Conservation (phyloP, 768 basidiomycete genomes). For the Suillus lakei region DNA sequence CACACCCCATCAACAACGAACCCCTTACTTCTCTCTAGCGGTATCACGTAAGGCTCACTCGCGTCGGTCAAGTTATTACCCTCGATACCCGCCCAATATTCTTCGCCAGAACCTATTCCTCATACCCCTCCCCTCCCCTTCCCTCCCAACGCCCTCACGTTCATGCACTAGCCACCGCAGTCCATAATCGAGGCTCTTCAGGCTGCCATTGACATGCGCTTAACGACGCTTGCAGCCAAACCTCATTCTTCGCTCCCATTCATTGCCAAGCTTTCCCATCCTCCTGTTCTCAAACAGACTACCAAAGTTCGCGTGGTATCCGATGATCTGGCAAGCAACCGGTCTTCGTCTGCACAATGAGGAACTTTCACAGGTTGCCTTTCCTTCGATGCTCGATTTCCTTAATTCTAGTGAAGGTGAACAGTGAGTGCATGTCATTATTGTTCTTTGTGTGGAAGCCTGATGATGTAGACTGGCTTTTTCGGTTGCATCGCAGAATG, state of each 20-base stretch:
- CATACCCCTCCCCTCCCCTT: slow-evolving; percentile 19
- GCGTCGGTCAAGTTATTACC: slow-evolving; percentile 43
- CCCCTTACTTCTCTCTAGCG: slow-evolving; percentile 10
- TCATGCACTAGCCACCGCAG: slow-evolving; percentile 11
- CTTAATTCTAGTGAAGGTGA: slow-evolving; percentile 5
- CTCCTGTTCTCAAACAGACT: neutral
- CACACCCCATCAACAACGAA: slow-evolving; percentile 47
- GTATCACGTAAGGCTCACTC: slow-evolving; percentile 38
- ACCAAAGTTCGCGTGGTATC: neutral
- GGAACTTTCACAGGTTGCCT: slow-evolving; percentile 6
- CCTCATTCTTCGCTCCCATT: neutral
- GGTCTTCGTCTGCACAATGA: neutral
- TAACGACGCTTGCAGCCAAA: slow-evolving; percentile 14
- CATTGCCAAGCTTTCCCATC: neutral
- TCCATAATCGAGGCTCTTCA: slow-evolving; percentile 27
- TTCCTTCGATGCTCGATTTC: slow-evolving; percentile 18
- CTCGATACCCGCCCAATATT: slow-evolving; percentile 24
- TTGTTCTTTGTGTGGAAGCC: neutral
- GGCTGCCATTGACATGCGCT: slow-evolving; percentile 22
- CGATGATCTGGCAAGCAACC: neutral
- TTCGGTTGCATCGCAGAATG: neutral
- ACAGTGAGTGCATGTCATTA: slow-evolving; percentile 1
- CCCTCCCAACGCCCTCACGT: slow-evolving; percentile 11
- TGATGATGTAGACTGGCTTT: neutral
- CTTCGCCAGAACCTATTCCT: slow-evolving; percentile 23